Conservation (phyloP, 179 eudicot species). For the Amaranthus tricolor region DNA sequence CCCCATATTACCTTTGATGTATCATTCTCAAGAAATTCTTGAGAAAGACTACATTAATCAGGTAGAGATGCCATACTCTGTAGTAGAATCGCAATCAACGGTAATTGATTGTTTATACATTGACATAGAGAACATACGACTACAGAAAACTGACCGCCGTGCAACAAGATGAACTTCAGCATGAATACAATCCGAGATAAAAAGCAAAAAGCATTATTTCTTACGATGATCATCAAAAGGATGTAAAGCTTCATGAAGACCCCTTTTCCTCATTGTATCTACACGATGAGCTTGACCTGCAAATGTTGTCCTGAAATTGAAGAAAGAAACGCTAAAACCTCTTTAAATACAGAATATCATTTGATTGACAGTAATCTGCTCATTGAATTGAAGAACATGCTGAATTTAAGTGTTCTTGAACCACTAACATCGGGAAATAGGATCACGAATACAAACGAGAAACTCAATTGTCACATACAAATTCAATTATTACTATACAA, state of each 20-base stretch:
- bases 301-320: neutral
- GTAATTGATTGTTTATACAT: too few relatives aligned
- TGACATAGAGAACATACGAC: neutral
- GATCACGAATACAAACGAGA: neutral
- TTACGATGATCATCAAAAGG: slow-evolving; percentile 45
- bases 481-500: too few relatives aligned
- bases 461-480: too few relatives aligned
- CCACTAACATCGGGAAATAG: neutral
- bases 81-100: too few relatives aligned
- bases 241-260: slow-evolving; percentile 31
- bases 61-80: too few relatives aligned
- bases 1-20: too few relatives aligned
- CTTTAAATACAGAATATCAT: neutral
- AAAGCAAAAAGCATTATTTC: slow-evolving; percentile 2
- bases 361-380: neutral
- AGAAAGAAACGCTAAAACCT: neutral
- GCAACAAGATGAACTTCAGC: neutral
- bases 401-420: neutral
- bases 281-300: neutral
- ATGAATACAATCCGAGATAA: neutral
- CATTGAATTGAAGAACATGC: neutral
- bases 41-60: too few relatives aligned
- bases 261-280: slow-evolving; percentile 26
- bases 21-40: too few relatives aligned
- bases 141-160: neutral